phyloP scores from a whole-genome alignment of 257 asterid species.

The Ligustrum vulgare region DNA sequence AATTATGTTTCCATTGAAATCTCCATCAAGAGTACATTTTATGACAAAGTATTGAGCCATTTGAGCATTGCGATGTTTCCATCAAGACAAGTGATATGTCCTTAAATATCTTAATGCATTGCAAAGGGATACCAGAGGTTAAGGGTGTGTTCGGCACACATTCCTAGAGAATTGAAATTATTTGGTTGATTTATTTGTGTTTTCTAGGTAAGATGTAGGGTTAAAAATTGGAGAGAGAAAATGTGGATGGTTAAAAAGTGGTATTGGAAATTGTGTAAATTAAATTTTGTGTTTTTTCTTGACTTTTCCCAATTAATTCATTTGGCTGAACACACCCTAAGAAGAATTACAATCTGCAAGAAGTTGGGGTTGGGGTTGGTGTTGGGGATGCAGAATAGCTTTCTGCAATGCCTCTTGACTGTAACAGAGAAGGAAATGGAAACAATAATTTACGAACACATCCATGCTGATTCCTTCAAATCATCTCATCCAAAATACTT shows the following conservation, averaged over 20 bases:
- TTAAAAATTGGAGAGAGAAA: too few relatives aligned
- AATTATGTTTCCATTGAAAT: neutral
- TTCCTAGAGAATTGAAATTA: too few relatives aligned
- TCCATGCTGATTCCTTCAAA: neutral
- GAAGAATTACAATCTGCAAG: neutral
- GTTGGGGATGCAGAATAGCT: slow-evolving; percentile 1
- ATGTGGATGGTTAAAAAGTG: too few relatives aligned
- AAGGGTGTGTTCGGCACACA: too few relatives aligned
- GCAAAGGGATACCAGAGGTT: neutral
- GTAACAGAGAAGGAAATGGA: neutral
- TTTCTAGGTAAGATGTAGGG: too few relatives aligned
- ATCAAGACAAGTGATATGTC: neutral
- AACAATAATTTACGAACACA: neutral
- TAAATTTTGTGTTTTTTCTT: too few relatives aligned
- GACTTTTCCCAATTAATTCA: too few relatives aligned
- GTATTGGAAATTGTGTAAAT: too few relatives aligned
- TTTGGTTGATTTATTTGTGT: too few relatives aligned
- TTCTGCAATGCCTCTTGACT: neutral
- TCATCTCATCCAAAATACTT: neutral
- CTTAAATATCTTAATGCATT: neutral
- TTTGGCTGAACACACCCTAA: too few relatives aligned
- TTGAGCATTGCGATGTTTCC: neutral
- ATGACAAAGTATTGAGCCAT: neutral
- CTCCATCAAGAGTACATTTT: neutral
- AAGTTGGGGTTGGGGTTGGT: neutral